A percentile compares a stretch with the other conserved stretches of the same genome.
Evolutionary conservation across 129 eudicot genomes (phyloP).

Genomic region (Pulicaria dysenterica): DNA sequence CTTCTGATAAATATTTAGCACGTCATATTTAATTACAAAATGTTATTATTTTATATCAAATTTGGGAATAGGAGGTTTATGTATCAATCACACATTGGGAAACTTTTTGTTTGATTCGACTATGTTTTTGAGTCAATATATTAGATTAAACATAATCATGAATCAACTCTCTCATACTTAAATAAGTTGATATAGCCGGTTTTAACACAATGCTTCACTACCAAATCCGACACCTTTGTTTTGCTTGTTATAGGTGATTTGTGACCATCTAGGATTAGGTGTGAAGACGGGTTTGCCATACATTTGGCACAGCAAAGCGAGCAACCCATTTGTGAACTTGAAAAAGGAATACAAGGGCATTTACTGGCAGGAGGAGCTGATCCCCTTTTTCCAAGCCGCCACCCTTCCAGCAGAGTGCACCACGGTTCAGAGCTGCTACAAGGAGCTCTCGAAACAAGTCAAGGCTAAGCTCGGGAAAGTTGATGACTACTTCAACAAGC

Average conservation of each 20-base stretch:
- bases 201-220: neutral
- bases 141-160: too few species aligned
- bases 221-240: neutral
- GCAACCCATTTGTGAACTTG: constrained; percentile 68
- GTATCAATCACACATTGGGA: too few species aligned
- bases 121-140: too few species aligned
- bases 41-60: too few species aligned
- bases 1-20: too few species aligned
- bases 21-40: too few species aligned
- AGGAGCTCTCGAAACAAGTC: constrained; percentile 55
- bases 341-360: constrained; percentile 72
- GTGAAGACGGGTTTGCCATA: constrained; percentile 62
- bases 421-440: constrained; percentile 57
- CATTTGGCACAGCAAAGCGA: constrained; percentile 74
- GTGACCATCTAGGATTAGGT: constrained; percentile 60
- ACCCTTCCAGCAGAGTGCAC: constrained; percentile 58
- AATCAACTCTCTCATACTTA: too few species aligned
- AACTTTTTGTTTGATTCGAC: too few species aligned
- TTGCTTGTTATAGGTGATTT: constrained; percentile 46
- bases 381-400: constrained; percentile 54
- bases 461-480: constrained; percentile 51
- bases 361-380: constrained; percentile 64
- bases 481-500: constrained; percentile 53
- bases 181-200: too few species aligned
- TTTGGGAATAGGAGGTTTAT: too few species aligned